These are phyloP conservation scores for Clathrospora elynae DNA, from an alignment of 2,329 filamentous ascomycete genomes.

Conservation along the genomic window DNA sequence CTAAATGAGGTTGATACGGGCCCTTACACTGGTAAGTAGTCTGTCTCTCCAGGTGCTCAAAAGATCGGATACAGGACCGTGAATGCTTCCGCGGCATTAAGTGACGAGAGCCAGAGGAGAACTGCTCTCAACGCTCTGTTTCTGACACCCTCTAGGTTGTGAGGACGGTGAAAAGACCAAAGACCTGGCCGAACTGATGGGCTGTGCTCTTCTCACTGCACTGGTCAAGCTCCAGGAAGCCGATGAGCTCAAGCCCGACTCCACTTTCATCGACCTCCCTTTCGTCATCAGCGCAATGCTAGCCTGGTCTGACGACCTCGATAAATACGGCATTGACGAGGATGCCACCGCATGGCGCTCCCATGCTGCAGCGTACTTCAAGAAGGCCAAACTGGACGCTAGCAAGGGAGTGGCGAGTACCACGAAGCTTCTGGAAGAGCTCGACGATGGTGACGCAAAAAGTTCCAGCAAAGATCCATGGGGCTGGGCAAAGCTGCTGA, in stretches of 20 bases:
- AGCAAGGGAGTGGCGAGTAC: constrained; percentile 14
- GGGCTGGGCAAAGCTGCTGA: constrained; percentile 13
- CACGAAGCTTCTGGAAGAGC: constrained; percentile 11
- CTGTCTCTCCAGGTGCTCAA: not conserved
- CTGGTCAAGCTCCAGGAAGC: constrained; percentile 19
- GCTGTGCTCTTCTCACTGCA: constrained; percentile 16
- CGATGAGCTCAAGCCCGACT: constrained; percentile 17
- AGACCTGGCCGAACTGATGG: constrained; percentile 18
- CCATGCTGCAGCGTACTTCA: constrained; percentile 17
- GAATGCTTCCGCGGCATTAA: constrained; percentile 6
- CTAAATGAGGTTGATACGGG: constrained; percentile 16
- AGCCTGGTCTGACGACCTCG: constrained; percentile 2
- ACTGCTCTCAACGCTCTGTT: too few species aligned
- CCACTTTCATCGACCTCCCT: constrained; percentile 14
- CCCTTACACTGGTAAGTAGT: constrained; percentile 11
- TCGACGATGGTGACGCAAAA: constrained; percentile 1
- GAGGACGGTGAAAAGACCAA: too few species aligned
- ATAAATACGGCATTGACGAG: constrained; percentile 11
- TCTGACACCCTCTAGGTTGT: too few species aligned
- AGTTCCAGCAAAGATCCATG: constrained; percentile 16
- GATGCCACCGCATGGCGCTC: constrained; percentile 13
- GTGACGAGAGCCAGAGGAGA: not conserved
- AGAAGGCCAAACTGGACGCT: constrained; percentile 11
- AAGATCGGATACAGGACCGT: constrained; percentile 20
- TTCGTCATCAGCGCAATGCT: constrained; percentile 16